Evolutionary conservation across 805 yeast species (phyloP), one percentile per base, ranked within the genome.

Genomic region (Hyphopichia homilentoma): DNA sequence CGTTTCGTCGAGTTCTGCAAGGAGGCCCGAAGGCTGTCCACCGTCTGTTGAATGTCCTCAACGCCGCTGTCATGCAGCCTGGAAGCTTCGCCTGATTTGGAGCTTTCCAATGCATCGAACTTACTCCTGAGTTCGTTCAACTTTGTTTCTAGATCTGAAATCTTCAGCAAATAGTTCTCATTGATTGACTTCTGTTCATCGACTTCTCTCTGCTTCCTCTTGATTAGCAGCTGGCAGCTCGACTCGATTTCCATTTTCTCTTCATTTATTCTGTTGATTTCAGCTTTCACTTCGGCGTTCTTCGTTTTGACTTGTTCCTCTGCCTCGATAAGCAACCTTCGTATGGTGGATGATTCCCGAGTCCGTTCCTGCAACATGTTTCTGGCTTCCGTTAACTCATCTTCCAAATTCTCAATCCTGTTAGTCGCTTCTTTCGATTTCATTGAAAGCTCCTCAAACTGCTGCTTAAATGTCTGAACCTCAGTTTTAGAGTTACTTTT

Each of bases 371-470:
- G 93, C 2, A 89, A 57, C 55, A 80, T 66, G 20, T 75, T 72
- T 34, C 86, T 73, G 4, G 84, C 65, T 36, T 89, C 97, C 7
- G 73, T 64, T n/a, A 90, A 59, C 49, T 89, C 96, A 35, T 87
- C 95, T 44, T 84, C 88, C 18, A 89, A 53, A 2, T 77, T 73
- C 35, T 84, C 88, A 15, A 75, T 65, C 40, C 75, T 71, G 33
- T 67, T 67, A 26, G 68, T 70, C 2, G 79, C 63, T 45, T 93
- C 97, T 39, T 74, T 73, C 24, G 79, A 59, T 33, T 84, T 76
- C 70, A 83, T 73, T 3, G 70, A 50, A 30, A 84, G 53, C 47
- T 86, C 95, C 32, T 85, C 90, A 38, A 79, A 75, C 50, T 84
- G 87, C 41, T 77, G 80, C 45, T 73, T 80, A 38, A 77, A 48